A percentile compares a stretch with the other conserved stretches of the same genome.
Conservation (phyloP, 2,329 filamentous ascomycete species). For the Aureobasidium sp. region DNA sequence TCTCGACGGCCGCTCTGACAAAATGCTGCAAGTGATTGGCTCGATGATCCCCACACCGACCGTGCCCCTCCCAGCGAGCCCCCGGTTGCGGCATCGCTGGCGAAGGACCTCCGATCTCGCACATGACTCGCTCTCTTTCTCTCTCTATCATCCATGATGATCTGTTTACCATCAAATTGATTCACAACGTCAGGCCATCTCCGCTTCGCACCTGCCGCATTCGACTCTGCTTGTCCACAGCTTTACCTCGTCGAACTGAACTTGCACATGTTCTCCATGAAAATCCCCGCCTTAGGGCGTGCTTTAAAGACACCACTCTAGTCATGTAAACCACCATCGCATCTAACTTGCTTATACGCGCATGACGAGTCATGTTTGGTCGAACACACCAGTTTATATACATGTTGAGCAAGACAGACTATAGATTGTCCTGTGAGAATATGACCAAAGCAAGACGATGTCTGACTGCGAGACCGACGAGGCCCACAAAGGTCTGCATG, state of each 20-base stretch:
- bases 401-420: not conserved
- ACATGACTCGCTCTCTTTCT: not conserved
- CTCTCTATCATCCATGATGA: not conserved
- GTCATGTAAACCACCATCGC: not conserved
- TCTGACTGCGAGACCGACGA: slow-evolving; percentile 75
- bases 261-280: not conserved
- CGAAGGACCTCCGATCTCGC: not conserved
- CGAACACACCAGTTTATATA: not conserved
- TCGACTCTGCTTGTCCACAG: not conserved
- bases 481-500: slow-evolving; percentile 67
- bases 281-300: slow-evolving; percentile 2
- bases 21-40: not conserved
- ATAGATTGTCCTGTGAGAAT: slow-evolving; percentile 74
- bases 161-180: not conserved
- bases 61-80: not conserved
- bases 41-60: not conserved
- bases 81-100: not conserved
- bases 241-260: not conserved
- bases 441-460: slow-evolving; percentile 80
- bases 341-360: not conserved
- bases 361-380: not conserved
- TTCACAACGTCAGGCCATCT: not conserved
- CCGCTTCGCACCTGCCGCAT: not conserved
- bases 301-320: not conserved
- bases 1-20: slow-evolving; percentile 1